Evolutionary conservation across 495 filamentous ascomycete species (phyloP), one percentile per base, ranked within the genome.

Genomic region (Lasiosphaeris hirsuta): DNA sequence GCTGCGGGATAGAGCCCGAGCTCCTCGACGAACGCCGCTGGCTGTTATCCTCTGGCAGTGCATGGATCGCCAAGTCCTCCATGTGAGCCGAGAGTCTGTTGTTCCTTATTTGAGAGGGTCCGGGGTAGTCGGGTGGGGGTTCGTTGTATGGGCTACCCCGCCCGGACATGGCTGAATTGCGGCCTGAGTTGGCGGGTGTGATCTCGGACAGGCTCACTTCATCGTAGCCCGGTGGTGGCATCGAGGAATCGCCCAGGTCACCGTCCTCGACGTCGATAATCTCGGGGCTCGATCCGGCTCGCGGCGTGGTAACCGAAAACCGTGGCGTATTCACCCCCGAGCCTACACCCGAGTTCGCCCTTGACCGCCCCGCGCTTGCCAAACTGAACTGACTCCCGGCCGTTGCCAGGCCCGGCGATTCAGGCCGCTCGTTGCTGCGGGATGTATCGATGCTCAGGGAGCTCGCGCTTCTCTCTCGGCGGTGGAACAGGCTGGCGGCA

Each of bases 141-240:
- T 77, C 79, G 30, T 56, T 48, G 52, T 71, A 70, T 10, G 69
- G 66, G 48, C 63, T 70, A 44, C 69, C 69, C 30, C 72, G 65
- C 34, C 73, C 63, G 11, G 73, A 69, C 7, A 68, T 66, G 9
- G 65, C 56, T 51, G 64, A 60, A 35, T 61, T 62, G 1, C 61
- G 58, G 1, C 67, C 63, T 10, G 73, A 76, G 42, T 69, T 64
- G 46, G 43, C 52, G 35, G 63, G 56, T 50, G 69, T 65, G 23
- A 61, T 23, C 49, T 78, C 76, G 40, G 75, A 75, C 23, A 83
- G 57, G 55, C 75, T 78, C 4, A 83, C 78, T 43, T 82, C 78
- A 55, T 83, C 81, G 59, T 83, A 83, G 13, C 72, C 79, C 1
- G 81, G 81, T 1, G 77, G 76, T 7, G 79, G 79, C 67, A 84